Base-by-base conservation (phyloP, 108 stramenopile species). In the Cyclotella distinguenda region DNA sequence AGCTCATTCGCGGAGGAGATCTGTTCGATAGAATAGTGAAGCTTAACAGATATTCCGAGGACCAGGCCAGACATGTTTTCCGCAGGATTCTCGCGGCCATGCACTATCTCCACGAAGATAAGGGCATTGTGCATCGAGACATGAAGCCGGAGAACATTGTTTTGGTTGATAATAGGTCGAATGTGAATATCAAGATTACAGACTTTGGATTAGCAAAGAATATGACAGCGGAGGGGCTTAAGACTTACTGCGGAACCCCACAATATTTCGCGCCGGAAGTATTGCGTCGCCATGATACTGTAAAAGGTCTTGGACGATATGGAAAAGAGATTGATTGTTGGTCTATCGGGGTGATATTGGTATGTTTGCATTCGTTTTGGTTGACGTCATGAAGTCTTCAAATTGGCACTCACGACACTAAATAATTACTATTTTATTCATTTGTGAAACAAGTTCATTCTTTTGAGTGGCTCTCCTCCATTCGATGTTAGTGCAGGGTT, bases 81-180 rank as follows among this genome's bases (percentile, higher is more conserved):
- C 74, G 90, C 40, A 82, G 90, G 13, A 59, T 97, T 21, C 71
- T 94, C 28, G 38, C 70, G 6, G 92, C 91, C 0, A 64, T 97
- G 27, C 64, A 86, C 45, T 93, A 95, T 63, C 69, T 96, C 11
- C 95, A 97, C 56, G 82, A 88, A 51, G 66, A 71, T 15, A 39
- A 76, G 12, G 70, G 84, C 4, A 79, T 95, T 61, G 90, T 89
- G 5, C 90, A 96, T 65, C 82, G 95, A 2, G 95, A 96, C 68
- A 62, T 96, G 46, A 97, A 97, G 70, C 96, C 96, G 8, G 96
- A 97, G 68, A 97, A 97, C 72, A 92, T 97, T 13, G 51, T 97
- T 15, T 82, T 92, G 46, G 66, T 79, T 8, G 60, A 58, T 72
- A 81, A 64, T 30, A 68, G 72, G 8, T 72, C 72, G 10, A 80